Evolutionary conservation across 108 stramenopile genomes (phyloP).

Genomic region (Parietichytrium sp.): DNA sequence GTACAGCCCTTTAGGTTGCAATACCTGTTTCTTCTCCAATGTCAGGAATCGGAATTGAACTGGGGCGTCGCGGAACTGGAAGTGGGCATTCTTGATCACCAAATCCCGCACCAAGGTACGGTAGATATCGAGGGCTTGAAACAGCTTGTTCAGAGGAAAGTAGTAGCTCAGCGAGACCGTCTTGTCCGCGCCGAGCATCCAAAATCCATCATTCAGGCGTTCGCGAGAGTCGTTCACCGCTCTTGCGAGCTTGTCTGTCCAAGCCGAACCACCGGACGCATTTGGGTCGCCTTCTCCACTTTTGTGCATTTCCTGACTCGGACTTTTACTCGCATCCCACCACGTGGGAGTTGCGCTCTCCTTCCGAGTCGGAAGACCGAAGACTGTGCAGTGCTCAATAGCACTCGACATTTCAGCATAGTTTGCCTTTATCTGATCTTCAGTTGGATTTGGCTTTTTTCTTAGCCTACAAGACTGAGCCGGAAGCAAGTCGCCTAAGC

Average conservation of each 20-base stretch:
- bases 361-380: not conserved
- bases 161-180: not conserved
- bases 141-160: conserved; percentile 6
- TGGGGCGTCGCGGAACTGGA: not conserved
- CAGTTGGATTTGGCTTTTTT: not conserved
- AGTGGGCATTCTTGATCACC: not conserved
- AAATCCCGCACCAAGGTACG: conserved; percentile 20
- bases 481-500: not conserved
- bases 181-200: not conserved
- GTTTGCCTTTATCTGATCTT: not conserved
- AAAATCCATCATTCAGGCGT: conserved; percentile 3
- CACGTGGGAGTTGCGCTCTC: not conserved
- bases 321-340: not conserved
- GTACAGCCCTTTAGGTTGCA: not conserved
- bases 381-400: not conserved
- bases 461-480: not conserved
- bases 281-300: no score
- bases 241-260: no score
- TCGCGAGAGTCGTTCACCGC: not conserved
- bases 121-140: conserved; percentile 17
- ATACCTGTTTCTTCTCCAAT: not conserved
- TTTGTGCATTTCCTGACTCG: no score
- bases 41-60: not conserved
- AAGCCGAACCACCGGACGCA: no score
- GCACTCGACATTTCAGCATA: not conserved